These are phyloP conservation scores for Backusella liffmaniae DNA, from an alignment of 192 early-diverging fungal species.

Conservation along the genomic window DNA sequence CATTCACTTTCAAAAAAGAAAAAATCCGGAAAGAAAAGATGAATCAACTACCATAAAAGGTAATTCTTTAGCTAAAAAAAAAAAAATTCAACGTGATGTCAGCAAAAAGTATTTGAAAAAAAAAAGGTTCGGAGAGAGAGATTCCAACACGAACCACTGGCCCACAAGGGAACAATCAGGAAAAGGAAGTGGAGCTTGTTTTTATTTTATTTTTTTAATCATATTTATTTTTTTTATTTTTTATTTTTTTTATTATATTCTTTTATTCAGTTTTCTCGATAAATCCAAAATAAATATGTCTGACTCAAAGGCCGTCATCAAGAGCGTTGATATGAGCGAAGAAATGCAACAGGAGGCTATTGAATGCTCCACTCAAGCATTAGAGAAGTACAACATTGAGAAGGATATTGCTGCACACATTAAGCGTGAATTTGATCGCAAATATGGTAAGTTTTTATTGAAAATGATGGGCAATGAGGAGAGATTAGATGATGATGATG, in stretches of 20 bases:
- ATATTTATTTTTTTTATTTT: not conserved
- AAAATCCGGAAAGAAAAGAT: not conserved
- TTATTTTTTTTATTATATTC: not conserved
- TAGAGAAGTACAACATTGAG: conserved; percentile 93
- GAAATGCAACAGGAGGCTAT: conserved; percentile 94
- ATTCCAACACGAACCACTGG: not conserved
- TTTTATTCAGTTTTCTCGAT: not conserved
- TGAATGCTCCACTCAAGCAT: conserved; percentile 81
- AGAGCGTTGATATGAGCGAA: conserved; percentile 98
- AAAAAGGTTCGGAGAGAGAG: not conserved
- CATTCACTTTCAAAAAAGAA: not conserved
- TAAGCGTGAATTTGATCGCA: conserved; percentile 98
- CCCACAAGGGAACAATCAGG: conserved; percentile 1
- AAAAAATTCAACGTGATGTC: not conserved
- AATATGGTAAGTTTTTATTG: conserved; percentile 60
- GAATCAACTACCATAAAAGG: not conserved
- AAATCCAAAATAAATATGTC: conserved; percentile 45
- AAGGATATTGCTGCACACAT: conserved; percentile 98
- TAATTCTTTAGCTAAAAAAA: not conserved
- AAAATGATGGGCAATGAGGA: not conserved
- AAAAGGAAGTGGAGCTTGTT: not conserved
- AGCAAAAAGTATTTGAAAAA: not conserved
- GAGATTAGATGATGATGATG: not conserved
- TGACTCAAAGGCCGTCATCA: conserved; percentile 88
- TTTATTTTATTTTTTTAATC: not conserved